phyloP scores from a whole-genome alignment of 169 alveolate genomes.

The Plasmodium coatneyi region DNA sequence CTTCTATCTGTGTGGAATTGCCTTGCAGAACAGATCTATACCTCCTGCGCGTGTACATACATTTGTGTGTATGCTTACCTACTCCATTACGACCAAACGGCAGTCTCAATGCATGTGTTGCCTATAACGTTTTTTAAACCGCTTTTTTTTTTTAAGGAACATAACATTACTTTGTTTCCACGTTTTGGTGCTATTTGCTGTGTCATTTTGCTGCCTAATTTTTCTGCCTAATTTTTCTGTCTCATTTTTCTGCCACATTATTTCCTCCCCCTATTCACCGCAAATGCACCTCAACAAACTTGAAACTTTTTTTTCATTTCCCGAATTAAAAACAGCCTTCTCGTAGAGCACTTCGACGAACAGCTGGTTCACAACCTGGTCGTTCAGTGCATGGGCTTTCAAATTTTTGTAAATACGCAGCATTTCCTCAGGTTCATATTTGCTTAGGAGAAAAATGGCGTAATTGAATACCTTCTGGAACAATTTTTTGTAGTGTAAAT shows the following conservation, averaged over 20 bases:
- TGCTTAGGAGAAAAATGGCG: conserved; percentile 39
- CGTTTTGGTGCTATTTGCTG: neutral
- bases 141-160: neutral
- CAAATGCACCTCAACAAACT: conserved; percentile 5
- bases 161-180: neutral
- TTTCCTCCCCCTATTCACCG: neutral
- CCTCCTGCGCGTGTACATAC: neutral
- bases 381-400: conserved; percentile 23
- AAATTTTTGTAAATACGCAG: conserved; percentile 27
- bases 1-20: neutral
- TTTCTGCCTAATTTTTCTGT: neutral
- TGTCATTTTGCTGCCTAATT: neutral
- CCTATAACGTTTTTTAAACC: neutral
- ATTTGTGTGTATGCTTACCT: neutral
- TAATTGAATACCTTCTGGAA: conserved; percentile 49
- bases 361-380: conserved; percentile 22
- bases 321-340: conserved; percentile 48
- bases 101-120: neutral
- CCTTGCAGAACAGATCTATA: too few relatives aligned
- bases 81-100: neutral
- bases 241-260: neutral
- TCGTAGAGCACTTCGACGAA: conserved; percentile 47
- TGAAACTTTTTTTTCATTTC: conserved; percentile 13
- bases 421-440: conserved; percentile 49
- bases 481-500: conserved; percentile 31